Evolutionary conservation across 805 yeast genomes (phyloP), one percentile per base, ranked within the genome.

Genomic region (Candida sphagnicola): DNA sequence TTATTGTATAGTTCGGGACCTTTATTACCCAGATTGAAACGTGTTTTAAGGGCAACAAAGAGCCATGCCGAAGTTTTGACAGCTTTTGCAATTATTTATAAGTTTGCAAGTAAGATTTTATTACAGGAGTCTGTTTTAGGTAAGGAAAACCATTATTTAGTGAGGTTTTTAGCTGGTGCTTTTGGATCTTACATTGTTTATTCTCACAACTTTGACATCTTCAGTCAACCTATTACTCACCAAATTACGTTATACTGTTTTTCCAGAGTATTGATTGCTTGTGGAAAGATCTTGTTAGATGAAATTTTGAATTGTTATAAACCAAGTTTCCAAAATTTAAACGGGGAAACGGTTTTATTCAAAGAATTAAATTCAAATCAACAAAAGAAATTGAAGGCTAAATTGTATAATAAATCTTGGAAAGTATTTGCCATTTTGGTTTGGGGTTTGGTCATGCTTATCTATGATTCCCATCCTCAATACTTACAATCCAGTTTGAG

Each of bases 371-470:
- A 56, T 14, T 45, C 48, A 11, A 45, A 41, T 21, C 74, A 68
- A 47, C 63, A 64, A 37, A 50, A 49, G 36, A 60, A 61, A 39
- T 53, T 66, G 38, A 62, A 55, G 44, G 40, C 43, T 16, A 40
- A 40, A 15, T 46, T 56, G 18, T 64, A 65, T 42, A 56, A 58
- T 45, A 61, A 53, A 43, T 45, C 62, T 5, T 85, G 89, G 88
- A 65, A 75, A 31, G 54, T 74, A 32, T 75, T 79, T 48, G 81
- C 89, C 1, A 77, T 82, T 12, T 43, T 78, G 5, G 68, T 78
- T 6, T 85, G 95, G 95, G 91, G 82, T 0, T 53, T 74, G 18
- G 85, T 83, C 28, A 83, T 85, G 90, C 70, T 75, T 50, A 65
- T 85, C 36, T 84, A 82, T 57, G 73, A 81, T 40, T 65, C 67